phyloP scores from a whole-genome alignment of 352 stramenopile genomes.

The Pythium rishiriense region DNA sequence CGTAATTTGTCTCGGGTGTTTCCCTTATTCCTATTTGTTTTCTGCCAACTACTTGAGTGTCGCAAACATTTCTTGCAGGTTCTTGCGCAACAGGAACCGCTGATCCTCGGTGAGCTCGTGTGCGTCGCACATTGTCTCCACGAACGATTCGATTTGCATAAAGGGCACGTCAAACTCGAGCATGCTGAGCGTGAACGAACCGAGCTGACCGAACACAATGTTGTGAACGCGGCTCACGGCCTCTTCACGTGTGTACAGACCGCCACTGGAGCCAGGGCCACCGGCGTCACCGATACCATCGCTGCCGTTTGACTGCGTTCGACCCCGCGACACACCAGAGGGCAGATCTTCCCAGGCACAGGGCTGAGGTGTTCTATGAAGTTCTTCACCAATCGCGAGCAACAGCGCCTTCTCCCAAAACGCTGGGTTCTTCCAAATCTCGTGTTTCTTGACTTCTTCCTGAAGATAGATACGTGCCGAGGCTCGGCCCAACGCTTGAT shows the following conservation, averaged over 20 bases:
- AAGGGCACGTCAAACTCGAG: conserved; percentile 84
- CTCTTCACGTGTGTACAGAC: conserved; percentile 65
- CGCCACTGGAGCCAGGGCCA: not conserved
- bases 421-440: conserved; percentile 82
- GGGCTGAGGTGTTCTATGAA: conserved; percentile 73
- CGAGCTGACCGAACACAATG: conserved; percentile 85
- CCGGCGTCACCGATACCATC: conserved; percentile 8
- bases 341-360: conserved; percentile 81
- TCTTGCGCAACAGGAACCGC: conserved; percentile 78
- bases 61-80: conserved; percentile 74
- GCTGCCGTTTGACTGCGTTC: conserved; percentile 2
- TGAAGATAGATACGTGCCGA: conserved; percentile 73
- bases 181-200: conserved; percentile 87
- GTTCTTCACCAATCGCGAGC: conserved; percentile 78
- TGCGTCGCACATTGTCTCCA: conserved; percentile 87
- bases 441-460: conserved; percentile 81
- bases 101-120: conserved; percentile 86
- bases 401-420: conserved; percentile 88
- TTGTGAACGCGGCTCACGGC: conserved; percentile 84
- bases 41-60: conserved; percentile 30
- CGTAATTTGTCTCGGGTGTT: not conserved
- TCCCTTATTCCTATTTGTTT: not conserved
- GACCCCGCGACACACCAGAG: conserved; percentile 25
- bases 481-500: conserved; percentile 41
- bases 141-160: conserved; percentile 79